Evolutionary conservation across 805 yeast genomes (phyloP).

Genomic region (Candida quercuum): DNA sequence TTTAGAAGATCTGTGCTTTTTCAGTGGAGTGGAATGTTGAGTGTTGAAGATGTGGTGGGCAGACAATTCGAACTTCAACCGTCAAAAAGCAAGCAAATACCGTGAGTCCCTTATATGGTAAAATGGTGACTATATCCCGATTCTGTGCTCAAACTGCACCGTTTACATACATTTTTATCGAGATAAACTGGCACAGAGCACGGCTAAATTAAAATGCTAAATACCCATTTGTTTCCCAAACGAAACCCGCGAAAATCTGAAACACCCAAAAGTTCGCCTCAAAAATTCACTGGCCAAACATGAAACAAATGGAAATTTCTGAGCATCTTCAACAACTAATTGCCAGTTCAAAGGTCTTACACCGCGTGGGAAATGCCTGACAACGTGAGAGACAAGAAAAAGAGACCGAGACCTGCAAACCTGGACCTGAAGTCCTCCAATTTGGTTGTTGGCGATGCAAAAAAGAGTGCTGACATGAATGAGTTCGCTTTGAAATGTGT

Average conservation of each 20-base stretch:
- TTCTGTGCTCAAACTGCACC: too few species aligned
- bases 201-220: constrained; percentile 47
- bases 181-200: too few species aligned
- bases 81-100: too few species aligned
- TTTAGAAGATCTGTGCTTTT: too few species aligned
- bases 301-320: too few species aligned
- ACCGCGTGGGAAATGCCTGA: not conserved
- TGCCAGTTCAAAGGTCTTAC: not conserved
- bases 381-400: constrained; percentile 11
- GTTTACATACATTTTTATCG: too few species aligned
- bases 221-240: too few species aligned
- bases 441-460: not conserved
- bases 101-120: too few species aligned
- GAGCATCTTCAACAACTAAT: not conserved
- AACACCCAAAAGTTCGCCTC: not conserved
- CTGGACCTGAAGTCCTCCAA: constrained; percentile 17
- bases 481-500: constrained; percentile 23
- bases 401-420: constrained; percentile 24
- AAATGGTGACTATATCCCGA: too few species aligned
- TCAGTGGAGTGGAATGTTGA: too few species aligned
- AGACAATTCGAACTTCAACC: too few species aligned
- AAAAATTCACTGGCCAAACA: not conserved
- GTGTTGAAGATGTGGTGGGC: too few species aligned
- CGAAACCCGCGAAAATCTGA: constrained; percentile 1
- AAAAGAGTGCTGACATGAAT: constrained; percentile 12